Percentiles rank a stretch among this genome's conserved stretches.
These are phyloP conservation scores for Lyophyllum shimeji DNA, from an alignment of 768 basidiomycete species.

Conservation along the genomic window DNA sequence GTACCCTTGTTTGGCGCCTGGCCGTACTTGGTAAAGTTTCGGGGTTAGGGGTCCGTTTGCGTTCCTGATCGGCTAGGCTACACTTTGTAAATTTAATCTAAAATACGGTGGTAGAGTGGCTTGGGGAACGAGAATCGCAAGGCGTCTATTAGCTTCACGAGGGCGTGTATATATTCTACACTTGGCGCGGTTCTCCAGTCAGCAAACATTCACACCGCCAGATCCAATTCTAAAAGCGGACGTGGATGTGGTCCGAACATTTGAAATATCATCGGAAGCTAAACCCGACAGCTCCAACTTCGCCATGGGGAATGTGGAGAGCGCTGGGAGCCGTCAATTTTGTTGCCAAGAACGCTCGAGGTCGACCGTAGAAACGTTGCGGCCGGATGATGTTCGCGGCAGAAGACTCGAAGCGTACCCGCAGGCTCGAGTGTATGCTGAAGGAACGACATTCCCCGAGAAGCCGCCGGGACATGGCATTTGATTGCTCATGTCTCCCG, in stretches of 20 bases:
- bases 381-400: neutral
- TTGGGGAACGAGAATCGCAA: neutral
- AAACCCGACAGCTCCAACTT: constrained; percentile 13
- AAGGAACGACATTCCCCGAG: neutral
- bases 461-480: neutral
- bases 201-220: constrained; percentile 1
- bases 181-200: neutral
- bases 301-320: neutral
- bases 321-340: neutral
- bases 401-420: neutral
- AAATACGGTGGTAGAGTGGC: too few relatives aligned
- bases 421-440: neutral
- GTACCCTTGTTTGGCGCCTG: constrained; percentile 18
- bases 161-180: neutral
- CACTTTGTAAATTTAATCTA: neutral
- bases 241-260: neutral
- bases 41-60: constrained; percentile 1
- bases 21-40: constrained; percentile 1
- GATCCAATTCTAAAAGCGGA: neutral
- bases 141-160: neutral
- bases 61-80: neutral
- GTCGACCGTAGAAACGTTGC: neutral
- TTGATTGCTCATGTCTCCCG: neutral
- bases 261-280: constrained; percentile 3
- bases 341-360: neutral